Percentiles rank a stretch among this genome's conserved stretches.
Conservation (phyloP, 441 rosid genomes). For the Gossypium aridum region DNA sequence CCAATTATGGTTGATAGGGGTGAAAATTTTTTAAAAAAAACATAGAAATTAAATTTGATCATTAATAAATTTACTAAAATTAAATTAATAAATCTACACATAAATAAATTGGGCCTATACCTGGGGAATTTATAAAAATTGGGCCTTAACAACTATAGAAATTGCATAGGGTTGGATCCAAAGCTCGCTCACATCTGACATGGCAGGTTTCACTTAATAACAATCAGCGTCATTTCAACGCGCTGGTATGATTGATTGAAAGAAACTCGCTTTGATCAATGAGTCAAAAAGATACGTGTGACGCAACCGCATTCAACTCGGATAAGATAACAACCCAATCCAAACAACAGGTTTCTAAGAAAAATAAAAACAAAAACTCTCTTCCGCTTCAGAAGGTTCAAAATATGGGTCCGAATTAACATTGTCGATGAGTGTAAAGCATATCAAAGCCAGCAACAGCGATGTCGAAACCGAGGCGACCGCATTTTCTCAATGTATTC, state of each 20-base stretch:
- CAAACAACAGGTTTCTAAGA: not conserved
- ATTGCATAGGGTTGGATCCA: no score
- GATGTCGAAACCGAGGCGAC: constrained; percentile 26
- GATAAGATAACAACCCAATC: not conserved
- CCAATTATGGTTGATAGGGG: no score
- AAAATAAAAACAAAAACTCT: not conserved
- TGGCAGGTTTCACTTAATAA: not conserved
- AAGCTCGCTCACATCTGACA: not conserved
- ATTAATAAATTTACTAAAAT: no score
- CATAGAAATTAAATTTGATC: no score
- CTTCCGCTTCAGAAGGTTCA: not conserved
- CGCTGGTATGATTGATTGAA: not conserved
- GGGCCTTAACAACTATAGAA: no score
- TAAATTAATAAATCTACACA: no score
- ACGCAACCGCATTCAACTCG: not conserved
- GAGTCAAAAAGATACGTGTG: not conserved
- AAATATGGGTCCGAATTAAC: not conserved
- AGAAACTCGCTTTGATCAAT: not conserved
- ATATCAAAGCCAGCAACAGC: not conserved
- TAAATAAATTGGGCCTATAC: no score
- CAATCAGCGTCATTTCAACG: not conserved
- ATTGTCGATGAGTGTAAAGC: not conserved
- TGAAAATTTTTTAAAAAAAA: no score
- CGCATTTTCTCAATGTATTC: constrained; percentile 39
- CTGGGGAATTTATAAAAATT: no score